These are phyloP conservation scores for Polytrichum commune DNA, from an alignment of 225 moss, liverwort and hornwort species.

Conservation along the genomic window DNA sequence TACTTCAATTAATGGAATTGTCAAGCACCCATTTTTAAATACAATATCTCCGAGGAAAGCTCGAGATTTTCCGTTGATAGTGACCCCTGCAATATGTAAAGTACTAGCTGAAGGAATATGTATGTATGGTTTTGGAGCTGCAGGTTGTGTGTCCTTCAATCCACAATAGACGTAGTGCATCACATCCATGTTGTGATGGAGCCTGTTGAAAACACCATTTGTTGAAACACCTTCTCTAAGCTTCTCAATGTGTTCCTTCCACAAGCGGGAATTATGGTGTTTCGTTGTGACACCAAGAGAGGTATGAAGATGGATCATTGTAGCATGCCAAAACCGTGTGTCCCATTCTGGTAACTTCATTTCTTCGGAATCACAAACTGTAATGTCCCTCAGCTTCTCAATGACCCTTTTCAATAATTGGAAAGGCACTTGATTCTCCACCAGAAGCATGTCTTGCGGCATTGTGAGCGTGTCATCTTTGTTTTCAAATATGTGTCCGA, in stretches of 20 bases:
- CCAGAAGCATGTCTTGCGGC: neutral
- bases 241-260: neutral
- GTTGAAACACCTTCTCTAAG: neutral
- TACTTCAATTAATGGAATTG: neutral
- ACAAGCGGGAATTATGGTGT: too few species aligned
- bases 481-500: neutral
- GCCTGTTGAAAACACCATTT: neutral
- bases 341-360: neutral
- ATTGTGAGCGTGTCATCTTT: neutral
- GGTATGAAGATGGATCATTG: too few species aligned
- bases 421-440: neutral
- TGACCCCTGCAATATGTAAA: too few species aligned
- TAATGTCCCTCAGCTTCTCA: neutral
- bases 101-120: neutral
- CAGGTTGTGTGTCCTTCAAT: neutral
- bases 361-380: neutral
- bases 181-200: neutral
- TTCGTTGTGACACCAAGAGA: too few species aligned
- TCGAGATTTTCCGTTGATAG: too few species aligned
- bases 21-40: slow-evolving; percentile 6
- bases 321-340: too few species aligned
- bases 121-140: neutral
- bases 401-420: neutral
- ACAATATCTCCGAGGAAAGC: neutral
- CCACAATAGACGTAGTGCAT: neutral